Evolutionary conservation across 2,329 filamentous ascomycete species (phyloP).

Genomic region (Diaporthe vaccinii): DNA sequence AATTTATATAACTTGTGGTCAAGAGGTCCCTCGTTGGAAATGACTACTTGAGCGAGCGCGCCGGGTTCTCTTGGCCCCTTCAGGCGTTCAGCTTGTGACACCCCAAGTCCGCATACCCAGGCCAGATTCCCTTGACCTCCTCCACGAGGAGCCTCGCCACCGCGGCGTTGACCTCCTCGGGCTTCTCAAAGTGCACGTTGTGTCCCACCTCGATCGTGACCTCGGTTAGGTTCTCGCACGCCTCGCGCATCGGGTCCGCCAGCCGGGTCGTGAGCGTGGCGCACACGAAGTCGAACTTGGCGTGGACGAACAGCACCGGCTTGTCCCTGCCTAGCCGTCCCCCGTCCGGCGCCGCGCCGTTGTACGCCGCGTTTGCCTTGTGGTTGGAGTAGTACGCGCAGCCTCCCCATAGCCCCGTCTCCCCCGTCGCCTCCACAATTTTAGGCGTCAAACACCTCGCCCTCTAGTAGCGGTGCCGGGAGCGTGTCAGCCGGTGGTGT

Average conservation of each 20-base stretch:
- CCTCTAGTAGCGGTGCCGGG: conserved; percentile 4
- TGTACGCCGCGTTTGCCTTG: conserved; percentile 56
- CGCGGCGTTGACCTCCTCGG: conserved; percentile 45
- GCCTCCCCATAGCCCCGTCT: conserved; percentile 52
- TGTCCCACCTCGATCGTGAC: conserved; percentile 51
- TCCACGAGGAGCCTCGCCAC: conserved; percentile 41
- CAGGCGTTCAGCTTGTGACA: not conserved
- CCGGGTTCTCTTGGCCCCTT: not conserved
- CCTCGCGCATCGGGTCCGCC: conserved; percentile 50
- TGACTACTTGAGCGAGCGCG: not conserved
- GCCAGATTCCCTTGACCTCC: not conserved
- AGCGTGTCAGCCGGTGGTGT: conserved; percentile 12
- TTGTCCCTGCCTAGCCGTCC: conserved; percentile 50
- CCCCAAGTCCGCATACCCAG: not conserved
- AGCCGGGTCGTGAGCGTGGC: conserved; percentile 51
- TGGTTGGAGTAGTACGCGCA: conserved; percentile 56
- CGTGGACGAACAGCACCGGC: conserved; percentile 52
- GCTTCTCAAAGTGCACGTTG: conserved; percentile 51
- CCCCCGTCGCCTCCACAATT: conserved; percentile 51
- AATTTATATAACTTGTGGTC: not conserved
- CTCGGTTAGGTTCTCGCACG: conserved; percentile 55
- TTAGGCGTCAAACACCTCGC: conserved; percentile 41
- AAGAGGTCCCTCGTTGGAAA: not conserved
- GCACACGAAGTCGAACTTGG: conserved; percentile 54
- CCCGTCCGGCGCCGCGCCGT: conserved; percentile 45